A percentile compares a stretch with the other conserved stretches of the same genome.
These are phyloP conservation scores for Trametes sp. DNA, from an alignment of 1,284 basidiomycete species.

Conservation along the genomic window DNA sequence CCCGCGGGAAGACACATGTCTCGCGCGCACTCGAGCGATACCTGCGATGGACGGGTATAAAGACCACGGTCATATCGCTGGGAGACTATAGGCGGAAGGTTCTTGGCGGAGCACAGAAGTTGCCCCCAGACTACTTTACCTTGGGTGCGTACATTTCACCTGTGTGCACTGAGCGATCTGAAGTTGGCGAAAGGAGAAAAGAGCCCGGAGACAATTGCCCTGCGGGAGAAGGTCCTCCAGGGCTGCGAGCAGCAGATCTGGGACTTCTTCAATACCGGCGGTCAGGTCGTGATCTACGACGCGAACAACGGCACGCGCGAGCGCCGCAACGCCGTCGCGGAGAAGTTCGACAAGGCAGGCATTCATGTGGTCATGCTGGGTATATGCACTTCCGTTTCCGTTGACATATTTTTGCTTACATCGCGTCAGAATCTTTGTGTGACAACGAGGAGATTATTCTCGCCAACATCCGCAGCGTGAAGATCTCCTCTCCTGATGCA, in stretches of 20 bases:
- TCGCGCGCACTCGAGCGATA: slow-evolving; percentile 96
- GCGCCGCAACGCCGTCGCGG: slow-evolving; percentile 74
- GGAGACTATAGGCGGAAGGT: slow-evolving; percentile 95
- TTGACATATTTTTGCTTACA: slow-evolving; percentile 8
- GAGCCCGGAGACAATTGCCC: slow-evolving; percentile 77
- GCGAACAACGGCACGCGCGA: slow-evolving; percentile 93
- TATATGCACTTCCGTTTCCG: slow-evolving; percentile 46
- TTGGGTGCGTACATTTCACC: slow-evolving; percentile 58
- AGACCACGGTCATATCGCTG: slow-evolving; percentile 92
- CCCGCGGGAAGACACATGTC: slow-evolving; percentile 96
- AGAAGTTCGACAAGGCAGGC: slow-evolving; percentile 85
- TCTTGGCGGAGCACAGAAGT: slow-evolving; percentile 85
- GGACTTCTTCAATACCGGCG: slow-evolving; percentile 88
- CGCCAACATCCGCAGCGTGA: slow-evolving; percentile 94
- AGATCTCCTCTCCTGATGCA: slow-evolving; percentile 97
- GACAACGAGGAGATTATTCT: slow-evolving; percentile 94
- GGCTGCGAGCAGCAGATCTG: slow-evolving; percentile 90
- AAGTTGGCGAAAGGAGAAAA: slow-evolving; percentile 62
- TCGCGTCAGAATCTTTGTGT: slow-evolving; percentile 78
- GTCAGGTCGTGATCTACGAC: slow-evolving; percentile 98
- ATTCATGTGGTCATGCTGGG: slow-evolving; percentile 95
- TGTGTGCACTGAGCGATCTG: slow-evolving; percentile 19
- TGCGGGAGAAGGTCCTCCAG: slow-evolving; percentile 77
- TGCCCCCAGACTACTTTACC: slow-evolving; percentile 94
- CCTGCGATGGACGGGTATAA: slow-evolving; percentile 97